Base-by-base conservation (phyloP, 1,284 basidiomycete genomes). In the Leucoagaricus sp. region DNA sequence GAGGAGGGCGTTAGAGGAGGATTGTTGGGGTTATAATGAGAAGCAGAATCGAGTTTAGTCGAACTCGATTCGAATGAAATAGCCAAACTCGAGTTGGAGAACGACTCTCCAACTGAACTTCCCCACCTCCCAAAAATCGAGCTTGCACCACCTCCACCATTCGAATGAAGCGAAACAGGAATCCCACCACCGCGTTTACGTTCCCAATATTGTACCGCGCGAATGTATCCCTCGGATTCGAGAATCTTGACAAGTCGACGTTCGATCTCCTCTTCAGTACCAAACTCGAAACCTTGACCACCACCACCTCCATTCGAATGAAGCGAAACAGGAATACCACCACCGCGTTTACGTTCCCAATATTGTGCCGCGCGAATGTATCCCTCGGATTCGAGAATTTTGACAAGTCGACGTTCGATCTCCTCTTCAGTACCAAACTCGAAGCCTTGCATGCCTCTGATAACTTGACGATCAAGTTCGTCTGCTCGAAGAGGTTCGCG, bases 371-470 rank as follows among this genome's bases (percentile, higher is more conserved):
- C 86, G 0, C 84, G 80, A 17, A 81, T 73, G 69, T 98, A 99
- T 1, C 75, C 70, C 26, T 98, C 94, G 2, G 88, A 89, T 60
- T 86, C 84, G 21, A 98, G 81, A 19, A 98, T 82, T 3, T 85
- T 80, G 29, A 83, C 67, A 3, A 98, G 81, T 65, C 82, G 87
- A 34, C 79, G 77, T 68, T 93, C 87, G 58, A 98, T 94, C 21
- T 96, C 89, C 9, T 93, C 89, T 33, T 91, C 87, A 0, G 89
- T 79, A 5, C 96, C 97, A 64, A 99, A 98, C 67, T 98, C 96
- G 74, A 99, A 98, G 1, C 96, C 96, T 45, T 89, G 87, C 96
- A 99, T 98, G 55, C 90, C 89, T 54, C 84, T 83, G 69, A 99
- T 85, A 47, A 99, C 93, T 42, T 87, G 83, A 28, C 81, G 82